phyloP scores from a whole-genome alignment of 2,329 filamentous ascomycete species.

The Penicillium sp. region DNA sequence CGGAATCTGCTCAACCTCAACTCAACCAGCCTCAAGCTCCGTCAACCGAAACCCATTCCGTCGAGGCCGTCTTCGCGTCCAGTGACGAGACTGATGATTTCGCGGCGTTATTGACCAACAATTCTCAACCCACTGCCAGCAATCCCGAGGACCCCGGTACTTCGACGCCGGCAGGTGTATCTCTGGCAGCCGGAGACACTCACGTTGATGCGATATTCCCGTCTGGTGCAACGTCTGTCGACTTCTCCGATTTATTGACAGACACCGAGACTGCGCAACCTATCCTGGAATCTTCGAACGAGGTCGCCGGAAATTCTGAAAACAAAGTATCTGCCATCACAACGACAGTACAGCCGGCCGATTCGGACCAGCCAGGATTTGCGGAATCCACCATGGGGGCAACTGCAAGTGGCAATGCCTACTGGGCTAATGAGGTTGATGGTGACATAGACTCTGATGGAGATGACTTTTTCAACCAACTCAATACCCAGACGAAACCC shows the following conservation, averaged over 20 bases:
- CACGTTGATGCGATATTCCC: background rate
- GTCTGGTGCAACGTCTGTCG: background rate
- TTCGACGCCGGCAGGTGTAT: too few relatives aligned
- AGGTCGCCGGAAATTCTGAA: background rate
- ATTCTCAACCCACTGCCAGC: too few relatives aligned
- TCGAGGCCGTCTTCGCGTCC: background rate
- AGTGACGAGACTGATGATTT: background rate
- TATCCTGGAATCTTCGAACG: too few relatives aligned
- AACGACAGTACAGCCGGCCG: constrained; percentile 4
- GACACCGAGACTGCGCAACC: too few relatives aligned
- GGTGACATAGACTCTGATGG: constrained; percentile 49
- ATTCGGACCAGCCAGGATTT: constrained; percentile 3
- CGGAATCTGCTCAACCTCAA: background rate
- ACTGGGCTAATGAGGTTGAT: constrained; percentile 50
- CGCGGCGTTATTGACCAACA: background rate
- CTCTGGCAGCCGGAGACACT: too few relatives aligned
- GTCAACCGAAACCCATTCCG: background rate
- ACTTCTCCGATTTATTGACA: too few relatives aligned
- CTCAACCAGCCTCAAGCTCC: background rate
- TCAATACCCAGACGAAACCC: constrained; percentile 41
- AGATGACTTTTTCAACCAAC: constrained; percentile 61
- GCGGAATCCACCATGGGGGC: constrained; percentile 14
- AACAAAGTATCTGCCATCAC: background rate
- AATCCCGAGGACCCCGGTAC: too few relatives aligned
- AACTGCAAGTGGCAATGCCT: constrained; percentile 14